Conservation (phyloP, 2,329 filamentous ascomycete genomes). For the Aspergillus floridensis region DNA sequence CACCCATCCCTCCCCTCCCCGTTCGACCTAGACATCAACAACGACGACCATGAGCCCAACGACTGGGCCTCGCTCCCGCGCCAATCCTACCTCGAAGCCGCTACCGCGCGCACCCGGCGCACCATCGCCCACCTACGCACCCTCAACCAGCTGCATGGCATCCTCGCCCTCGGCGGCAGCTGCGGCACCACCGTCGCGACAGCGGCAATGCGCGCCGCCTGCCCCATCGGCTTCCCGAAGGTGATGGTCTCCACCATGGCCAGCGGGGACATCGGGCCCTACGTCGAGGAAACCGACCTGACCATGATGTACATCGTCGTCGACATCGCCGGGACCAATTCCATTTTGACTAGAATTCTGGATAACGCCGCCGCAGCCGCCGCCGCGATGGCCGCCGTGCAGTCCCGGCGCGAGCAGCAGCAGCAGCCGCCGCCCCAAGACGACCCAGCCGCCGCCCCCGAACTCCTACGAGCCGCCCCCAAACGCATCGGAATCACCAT, state of each 20-base stretch:
- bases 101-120: slow-evolving; percentile 50
- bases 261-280: slow-evolving; percentile 61
- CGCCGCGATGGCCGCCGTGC: slow-evolving; percentile 55
- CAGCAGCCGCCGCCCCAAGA: neutral
- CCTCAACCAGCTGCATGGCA: slow-evolving; percentile 49
- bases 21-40: slow-evolving; percentile 22
- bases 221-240: slow-evolving; percentile 68
- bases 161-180: slow-evolving; percentile 62
- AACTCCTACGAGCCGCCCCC: neutral
- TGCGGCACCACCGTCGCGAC: slow-evolving; percentile 62
- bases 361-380: slow-evolving; percentile 63
- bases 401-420: slow-evolving; percentile 23
- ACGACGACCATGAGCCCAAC: slow-evolving; percentile 22
- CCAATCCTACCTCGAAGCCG: slow-evolving; percentile 56
- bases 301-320: slow-evolving; percentile 70
- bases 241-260: slow-evolving; percentile 69
- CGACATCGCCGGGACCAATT: slow-evolving; percentile 66
- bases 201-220: slow-evolving; percentile 57
- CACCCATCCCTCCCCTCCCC: slow-evolving; percentile 35
- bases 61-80: slow-evolving; percentile 40
- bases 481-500: slow-evolving; percentile 62
- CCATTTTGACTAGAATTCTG: slow-evolving; percentile 57
- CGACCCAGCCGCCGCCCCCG: too few species aligned
- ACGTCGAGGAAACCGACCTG: slow-evolving; percentile 68
- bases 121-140: slow-evolving; percentile 37